Base-by-base conservation (phyloP, 176 grass and related monocot species). In the Miscanthus lutarioriparius region DNA sequence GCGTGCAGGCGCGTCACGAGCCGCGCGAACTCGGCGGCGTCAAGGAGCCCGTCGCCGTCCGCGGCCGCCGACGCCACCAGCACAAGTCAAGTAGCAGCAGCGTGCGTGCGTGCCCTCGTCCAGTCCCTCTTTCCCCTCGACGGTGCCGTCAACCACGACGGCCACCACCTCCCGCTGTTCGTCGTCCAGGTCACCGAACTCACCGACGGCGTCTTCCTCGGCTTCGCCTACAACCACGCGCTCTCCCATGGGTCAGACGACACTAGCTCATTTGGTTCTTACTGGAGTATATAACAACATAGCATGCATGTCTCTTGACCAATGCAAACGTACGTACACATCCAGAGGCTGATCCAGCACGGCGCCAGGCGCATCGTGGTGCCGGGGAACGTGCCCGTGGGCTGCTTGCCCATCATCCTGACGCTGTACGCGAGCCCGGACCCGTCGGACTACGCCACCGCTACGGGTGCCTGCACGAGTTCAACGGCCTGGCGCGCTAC, bases 161-260 rank as follows among this genome's bases (percentile, higher is more conserved):
- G 81, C 16, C 82, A 76, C 28, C 20, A 75, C 3, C 78, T 62
- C 12, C 91, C 94, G 2, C 84, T 96, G 2, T 69, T 94, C n/a
- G 61, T 16, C 81, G 71, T 89, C 56, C 89, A 97, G 89, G 48
- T 85, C 30, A 97, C 87, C 14, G 82, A 97, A 10, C 87, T 97
- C 45, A n/a, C 8, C 30, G 91, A 97, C 70, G 94, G 91, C 12
- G 47, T 97, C 79, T 97, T 94, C 59, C 2, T 97, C 7, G 89
- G 79, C 1, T 94, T 83, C 54, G 79, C 27, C 3, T 90, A 90
- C 82, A 97, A 90, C 73, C 94, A 97, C 75, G 87, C 41, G 40
- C 80, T 97, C 41, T 88, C 82, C 22, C 91, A 97, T 30, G 28
- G 28, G 28, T 30, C 28, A 30, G 28, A 35, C 33, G 43, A 45